Evolutionary conservation across 306 rosid species (phyloP), one percentile per base, ranked within the genome.

Genomic region (Trichosanthes cucumerina): DNA sequence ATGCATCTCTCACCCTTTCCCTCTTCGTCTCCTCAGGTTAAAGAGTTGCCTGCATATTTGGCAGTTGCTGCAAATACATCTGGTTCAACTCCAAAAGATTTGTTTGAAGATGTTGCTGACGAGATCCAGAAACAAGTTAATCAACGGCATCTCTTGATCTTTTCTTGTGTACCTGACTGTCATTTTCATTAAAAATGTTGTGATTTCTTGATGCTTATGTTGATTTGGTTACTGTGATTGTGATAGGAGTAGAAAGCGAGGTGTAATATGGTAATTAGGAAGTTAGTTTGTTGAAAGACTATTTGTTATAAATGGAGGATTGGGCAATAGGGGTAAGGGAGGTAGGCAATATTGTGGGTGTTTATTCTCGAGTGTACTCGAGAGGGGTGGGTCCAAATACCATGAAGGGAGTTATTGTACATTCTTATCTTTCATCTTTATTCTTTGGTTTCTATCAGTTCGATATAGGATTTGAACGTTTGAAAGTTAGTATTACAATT

Each of bases 51-150:
- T 78, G 86, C 91, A 63, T 93, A 90, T 85, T 12, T 82, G 63
- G 98, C 93, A 38, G 97, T 88, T 76, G 89, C 91, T 58, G 87
- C 94, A 84, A 93, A 93, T 84, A 89, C 87, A 64, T 89, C 96
- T 11, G 98, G 98, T 78, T 88, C 97, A 83, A 93, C 94, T 80
- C 87, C 98, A 15, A 93, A 93, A 81, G 97, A 92, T 79, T 85
- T 93, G 78, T 93, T 89, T 80, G 96, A 90, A 84, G 98, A 92
- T 87, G 92, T 89, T 81, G 89, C 85, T 38, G 97, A 93, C 84
- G 98, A 92, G 82, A 88, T 93, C 24, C 89, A 87, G 74, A 92
- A 93, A 87, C 93, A 92, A 86, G 98, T 93, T 83, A 82, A 82
- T 76, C 47, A 80, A 79, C 63, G 80, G 11, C 56, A 66, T 28